A percentile compares a stretch with the other conserved stretches of the same genome.
Conservation (phyloP, 2,329 filamentous ascomycete genomes). For the Alternaria triticimaculans region DNA sequence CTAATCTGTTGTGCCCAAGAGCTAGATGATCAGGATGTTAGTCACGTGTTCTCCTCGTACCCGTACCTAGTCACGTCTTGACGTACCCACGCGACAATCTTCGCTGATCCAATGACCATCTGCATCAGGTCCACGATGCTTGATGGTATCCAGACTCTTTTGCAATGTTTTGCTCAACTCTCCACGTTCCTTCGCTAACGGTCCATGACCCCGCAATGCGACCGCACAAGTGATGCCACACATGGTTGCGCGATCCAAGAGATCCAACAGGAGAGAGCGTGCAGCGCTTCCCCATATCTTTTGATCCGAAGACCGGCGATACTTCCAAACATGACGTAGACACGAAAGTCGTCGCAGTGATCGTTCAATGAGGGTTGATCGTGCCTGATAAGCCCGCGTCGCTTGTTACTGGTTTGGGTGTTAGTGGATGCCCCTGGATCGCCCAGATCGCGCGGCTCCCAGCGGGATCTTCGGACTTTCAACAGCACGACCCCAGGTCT, state of each 20-base stretch:
- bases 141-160: slow-evolving; percentile 35
- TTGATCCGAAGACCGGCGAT: background rate
- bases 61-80: background rate
- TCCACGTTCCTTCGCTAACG: slow-evolving; percentile 3
- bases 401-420: slow-evolving; percentile 10
- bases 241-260: slow-evolving; percentile 5
- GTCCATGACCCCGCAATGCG: slow-evolving; percentile 19
- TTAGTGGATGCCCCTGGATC: slow-evolving; percentile 1
- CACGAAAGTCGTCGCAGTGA: background rate
- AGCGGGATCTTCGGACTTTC: background rate
- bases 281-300: background rate
- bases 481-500: background rate
- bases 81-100: slow-evolving; percentile 52
- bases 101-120: slow-evolving; percentile 55
- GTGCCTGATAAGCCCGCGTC: slow-evolving; percentile 9
- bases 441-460: slow-evolving; percentile 4
- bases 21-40: slow-evolving; percentile 17
- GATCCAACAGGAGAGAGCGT: background rate
- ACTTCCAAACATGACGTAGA: slow-evolving; percentile 5
- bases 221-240: slow-evolving; percentile 25
- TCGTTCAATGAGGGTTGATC: slow-evolving; percentile 2
- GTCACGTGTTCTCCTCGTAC: slow-evolving; percentile 6
- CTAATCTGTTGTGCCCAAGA: slow-evolving; percentile 35
- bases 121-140: slow-evolving; percentile 57
- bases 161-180: slow-evolving; percentile 16